phyloP scores from a whole-genome alignment of 768 basidiomycete species.

The Stropharia rugosoannulata region DNA sequence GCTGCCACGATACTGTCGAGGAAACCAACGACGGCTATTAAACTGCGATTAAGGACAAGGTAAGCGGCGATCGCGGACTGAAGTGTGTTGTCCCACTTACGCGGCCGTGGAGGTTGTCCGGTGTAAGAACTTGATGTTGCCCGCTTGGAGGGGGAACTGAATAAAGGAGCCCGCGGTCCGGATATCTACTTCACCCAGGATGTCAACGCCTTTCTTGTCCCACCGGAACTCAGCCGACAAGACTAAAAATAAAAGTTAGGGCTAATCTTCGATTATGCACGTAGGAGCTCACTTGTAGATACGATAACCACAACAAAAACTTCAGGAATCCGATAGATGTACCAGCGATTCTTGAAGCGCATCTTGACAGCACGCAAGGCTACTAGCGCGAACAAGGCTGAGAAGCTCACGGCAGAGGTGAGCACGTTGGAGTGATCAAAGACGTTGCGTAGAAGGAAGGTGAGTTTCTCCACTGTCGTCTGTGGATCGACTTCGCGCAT shows the following conservation, averaged over 20 bases:
- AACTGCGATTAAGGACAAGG: slow-evolving; percentile 33
- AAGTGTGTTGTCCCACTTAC: slow-evolving; percentile 31
- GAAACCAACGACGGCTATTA: slow-evolving; percentile 86
- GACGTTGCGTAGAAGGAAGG: slow-evolving; percentile 67
- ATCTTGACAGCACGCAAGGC: slow-evolving; percentile 56
- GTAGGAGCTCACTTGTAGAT: slow-evolving; percentile 67
- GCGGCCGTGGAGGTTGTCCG: slow-evolving; percentile 85
- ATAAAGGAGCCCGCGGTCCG: slow-evolving; percentile 62
- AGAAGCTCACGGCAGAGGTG: slow-evolving; percentile 76
- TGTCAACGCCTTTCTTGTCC: slow-evolving; percentile 77
- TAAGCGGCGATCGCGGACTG: background rate
- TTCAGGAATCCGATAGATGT: slow-evolving; percentile 83
- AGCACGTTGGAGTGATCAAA: slow-evolving; percentile 56
- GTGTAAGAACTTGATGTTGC: slow-evolving; percentile 63
- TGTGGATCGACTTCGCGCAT: slow-evolving; percentile 56
- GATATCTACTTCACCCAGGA: slow-evolving; percentile 78
- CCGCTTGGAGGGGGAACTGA: slow-evolving; percentile 65
- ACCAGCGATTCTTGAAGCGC: slow-evolving; percentile 59
- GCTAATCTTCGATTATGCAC: background rate
- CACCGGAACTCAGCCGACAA: slow-evolving; percentile 68
- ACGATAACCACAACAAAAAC: slow-evolving; percentile 84
- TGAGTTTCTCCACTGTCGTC: slow-evolving; percentile 72
- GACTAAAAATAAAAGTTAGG: slow-evolving; percentile 39
- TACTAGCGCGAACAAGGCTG: slow-evolving; percentile 66
- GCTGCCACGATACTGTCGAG: slow-evolving; percentile 95